Conservation (phyloP, 768 basidiomycete genomes). For the Pleurotus eryngii region DNA sequence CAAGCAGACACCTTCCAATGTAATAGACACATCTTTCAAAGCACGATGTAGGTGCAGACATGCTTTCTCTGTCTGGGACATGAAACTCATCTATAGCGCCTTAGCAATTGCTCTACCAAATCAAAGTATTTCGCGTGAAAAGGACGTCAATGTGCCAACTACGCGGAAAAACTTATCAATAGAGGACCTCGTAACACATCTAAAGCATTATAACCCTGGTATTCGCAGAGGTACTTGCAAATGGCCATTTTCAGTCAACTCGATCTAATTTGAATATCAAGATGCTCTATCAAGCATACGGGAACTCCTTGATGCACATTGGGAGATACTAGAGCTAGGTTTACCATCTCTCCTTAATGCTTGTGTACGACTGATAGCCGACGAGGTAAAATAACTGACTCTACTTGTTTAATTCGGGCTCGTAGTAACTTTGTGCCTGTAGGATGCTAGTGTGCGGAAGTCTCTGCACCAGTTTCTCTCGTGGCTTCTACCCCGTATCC, state of each 20-base stretch:
- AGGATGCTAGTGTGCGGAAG: constrained; percentile 84
- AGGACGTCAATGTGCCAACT: constrained; percentile 54
- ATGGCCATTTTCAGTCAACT: not conserved
- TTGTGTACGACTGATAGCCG: constrained; percentile 70
- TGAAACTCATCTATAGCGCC: not conserved
- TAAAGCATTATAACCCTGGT: constrained; percentile 82
- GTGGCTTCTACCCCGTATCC: constrained; percentile 69
- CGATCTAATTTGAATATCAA: constrained; percentile 19
- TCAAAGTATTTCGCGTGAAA: constrained; percentile 69
- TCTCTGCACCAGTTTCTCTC: constrained; percentile 60
- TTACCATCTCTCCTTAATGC: constrained; percentile 55
- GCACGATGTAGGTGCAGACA: constrained; percentile 69
- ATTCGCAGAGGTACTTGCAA: constrained; percentile 60
- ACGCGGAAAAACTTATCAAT: constrained; percentile 77
- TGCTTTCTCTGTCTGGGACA: not conserved
- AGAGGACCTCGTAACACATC: constrained; percentile 69
- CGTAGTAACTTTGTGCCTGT: constrained; percentile 10
- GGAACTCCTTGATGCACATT: constrained; percentile 67
- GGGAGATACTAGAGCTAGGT: constrained; percentile 47
- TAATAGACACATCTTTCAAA: constrained; percentile 94
- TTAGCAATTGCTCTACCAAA: constrained; percentile 86
- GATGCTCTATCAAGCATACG: constrained; percentile 73
- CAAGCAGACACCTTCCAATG: constrained; percentile 78
- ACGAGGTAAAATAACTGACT: constrained; percentile 57
- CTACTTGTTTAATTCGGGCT: not conserved